Evolutionary conservation across 208 protist genomes (phyloP).

Genomic region (Lotmaria passim): DNA sequence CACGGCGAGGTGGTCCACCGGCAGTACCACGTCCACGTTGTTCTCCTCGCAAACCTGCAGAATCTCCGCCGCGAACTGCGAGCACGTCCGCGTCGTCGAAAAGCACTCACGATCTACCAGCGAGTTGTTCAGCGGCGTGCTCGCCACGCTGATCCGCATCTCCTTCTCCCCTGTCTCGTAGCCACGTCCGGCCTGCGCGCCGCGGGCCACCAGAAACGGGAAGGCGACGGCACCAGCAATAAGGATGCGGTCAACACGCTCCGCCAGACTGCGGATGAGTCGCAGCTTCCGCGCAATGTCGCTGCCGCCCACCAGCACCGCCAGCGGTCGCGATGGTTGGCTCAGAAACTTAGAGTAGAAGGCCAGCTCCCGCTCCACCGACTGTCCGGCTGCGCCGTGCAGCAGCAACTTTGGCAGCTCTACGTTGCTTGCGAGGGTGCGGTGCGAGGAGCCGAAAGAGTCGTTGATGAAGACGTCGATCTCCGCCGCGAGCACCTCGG

Average conservation of each 20-base stretch:
- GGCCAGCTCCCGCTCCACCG: conserved; percentile 74
- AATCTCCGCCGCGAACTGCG: conserved; percentile 82
- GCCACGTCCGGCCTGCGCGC: conserved; percentile 36
- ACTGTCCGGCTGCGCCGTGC: conserved; percentile 75
- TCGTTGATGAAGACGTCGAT: conserved; percentile 86
- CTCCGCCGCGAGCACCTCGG: conserved; percentile 59
- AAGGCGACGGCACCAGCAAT: conserved; percentile 62
- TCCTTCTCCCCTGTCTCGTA: conserved; percentile 42
- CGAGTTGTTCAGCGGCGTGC: conserved; percentile 9
- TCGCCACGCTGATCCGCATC: conserved; percentile 19
- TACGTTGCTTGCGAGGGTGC: conserved; percentile 57
- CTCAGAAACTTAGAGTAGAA: conserved; percentile 83
- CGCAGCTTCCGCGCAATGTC: conserved; percentile 64
- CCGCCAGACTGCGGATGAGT: conserved; percentile 66
- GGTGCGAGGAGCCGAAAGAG: conserved; percentile 75
- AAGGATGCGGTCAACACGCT: conserved; percentile 77
- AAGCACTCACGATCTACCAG: conserved; percentile 2
- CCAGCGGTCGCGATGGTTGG: conserved; percentile 61
- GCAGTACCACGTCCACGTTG: conserved; percentile 96
- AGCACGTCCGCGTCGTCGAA: conserved; percentile 38
- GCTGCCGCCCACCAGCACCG: conserved; percentile 61
- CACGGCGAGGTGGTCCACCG: conserved; percentile 94
- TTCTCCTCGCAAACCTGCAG: conserved; percentile 91
- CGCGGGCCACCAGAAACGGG: conserved; percentile 72
- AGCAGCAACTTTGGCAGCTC: conserved; percentile 69